Evolutionary conservation across 352 stramenopile genomes (phyloP).

Genomic region (Peronospora farinosa): DNA sequence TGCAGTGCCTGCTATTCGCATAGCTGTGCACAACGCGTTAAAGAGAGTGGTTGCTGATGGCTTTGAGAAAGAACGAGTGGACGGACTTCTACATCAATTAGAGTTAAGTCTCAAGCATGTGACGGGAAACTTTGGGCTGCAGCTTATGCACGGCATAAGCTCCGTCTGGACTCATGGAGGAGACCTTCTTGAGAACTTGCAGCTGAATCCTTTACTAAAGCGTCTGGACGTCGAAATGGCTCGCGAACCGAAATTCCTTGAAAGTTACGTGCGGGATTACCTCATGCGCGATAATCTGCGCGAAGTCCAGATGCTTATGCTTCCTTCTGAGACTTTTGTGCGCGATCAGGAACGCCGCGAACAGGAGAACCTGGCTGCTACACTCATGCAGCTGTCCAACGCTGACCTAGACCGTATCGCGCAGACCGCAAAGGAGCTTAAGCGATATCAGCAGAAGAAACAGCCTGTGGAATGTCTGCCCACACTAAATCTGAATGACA

Average conservation of each 20-base stretch:
- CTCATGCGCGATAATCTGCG: slow-evolving; percentile 47
- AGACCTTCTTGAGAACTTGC: slow-evolving; percentile 55
- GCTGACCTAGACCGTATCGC: slow-evolving; percentile 54
- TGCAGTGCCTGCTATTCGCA: slow-evolving; percentile 51
- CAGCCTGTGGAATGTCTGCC: slow-evolving; percentile 70
- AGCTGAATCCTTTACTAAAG: slow-evolving; percentile 64
- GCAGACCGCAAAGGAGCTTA: slow-evolving; percentile 36
- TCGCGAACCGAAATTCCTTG: slow-evolving; percentile 55
- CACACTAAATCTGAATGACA: slow-evolving; percentile 65
- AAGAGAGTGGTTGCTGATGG: slow-evolving; percentile 52
- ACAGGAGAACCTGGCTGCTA: slow-evolving; percentile 37
- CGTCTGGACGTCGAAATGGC: slow-evolving; percentile 56
- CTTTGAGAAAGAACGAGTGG: slow-evolving; percentile 69
- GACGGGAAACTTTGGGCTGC: slow-evolving; percentile 74
- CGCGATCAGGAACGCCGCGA: slow-evolving; percentile 48
- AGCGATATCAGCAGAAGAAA: slow-evolving; percentile 54
- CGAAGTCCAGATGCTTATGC: slow-evolving; percentile 69
- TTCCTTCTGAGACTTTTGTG: slow-evolving; percentile 55
- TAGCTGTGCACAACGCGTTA: slow-evolving; percentile 47
- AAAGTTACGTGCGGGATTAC: slow-evolving; percentile 49
- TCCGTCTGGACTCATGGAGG: slow-evolving; percentile 67
- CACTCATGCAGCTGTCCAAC: slow-evolving; percentile 41
- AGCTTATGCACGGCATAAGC: slow-evolving; percentile 64
- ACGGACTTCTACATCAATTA: slow-evolving; percentile 70
- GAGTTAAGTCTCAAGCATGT: slow-evolving; percentile 83